phyloP scores from a whole-genome alignment of 768 basidiomycete species.

The Rhodotorula taiwanensis region DNA sequence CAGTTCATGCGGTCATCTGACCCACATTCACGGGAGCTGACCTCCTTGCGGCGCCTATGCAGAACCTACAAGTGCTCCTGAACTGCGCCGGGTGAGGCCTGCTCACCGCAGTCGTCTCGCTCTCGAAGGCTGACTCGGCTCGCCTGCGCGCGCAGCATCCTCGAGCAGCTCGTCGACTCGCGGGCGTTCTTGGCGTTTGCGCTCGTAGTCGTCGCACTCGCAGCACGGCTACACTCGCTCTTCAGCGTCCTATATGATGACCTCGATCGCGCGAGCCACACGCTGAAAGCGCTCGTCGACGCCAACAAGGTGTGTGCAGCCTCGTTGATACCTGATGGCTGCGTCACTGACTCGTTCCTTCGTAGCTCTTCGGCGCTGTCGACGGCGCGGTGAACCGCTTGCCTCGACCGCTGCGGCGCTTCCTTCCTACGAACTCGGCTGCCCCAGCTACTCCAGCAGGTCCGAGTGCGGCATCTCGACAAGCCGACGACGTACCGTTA shows the following conservation, averaged over 20 bases:
- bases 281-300: slow-evolving; percentile 15
- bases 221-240: slow-evolving; percentile 22
- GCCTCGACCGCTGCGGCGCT: not conserved
- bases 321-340: too few relatives aligned
- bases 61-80: slow-evolving; percentile 21
- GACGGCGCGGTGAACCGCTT: not conserved
- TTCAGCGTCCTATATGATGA: slow-evolving; percentile 16
- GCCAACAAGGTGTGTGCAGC: slow-evolving; percentile 12
- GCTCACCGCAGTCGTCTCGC: not conserved
- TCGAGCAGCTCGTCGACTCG: slow-evolving; percentile 35
- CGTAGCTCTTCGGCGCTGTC: not conserved
- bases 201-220: slow-evolving; percentile 27
- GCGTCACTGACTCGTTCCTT: too few relatives aligned
- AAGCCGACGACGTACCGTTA: too few relatives aligned
- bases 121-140: not conserved
- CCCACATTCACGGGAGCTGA: not conserved
- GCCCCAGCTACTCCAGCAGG: too few relatives aligned
- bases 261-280: not conserved
- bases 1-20: too few relatives aligned
- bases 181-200: slow-evolving; percentile 32
- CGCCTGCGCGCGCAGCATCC: slow-evolving; percentile 12
- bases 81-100: slow-evolving; percentile 16
- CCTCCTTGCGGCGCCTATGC: not conserved
- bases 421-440: too few relatives aligned
- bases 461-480: too few relatives aligned